phyloP scores from a whole-genome alignment of 2,329 filamentous ascomycete genomes.

The Chalaropsis ovoidea region DNA sequence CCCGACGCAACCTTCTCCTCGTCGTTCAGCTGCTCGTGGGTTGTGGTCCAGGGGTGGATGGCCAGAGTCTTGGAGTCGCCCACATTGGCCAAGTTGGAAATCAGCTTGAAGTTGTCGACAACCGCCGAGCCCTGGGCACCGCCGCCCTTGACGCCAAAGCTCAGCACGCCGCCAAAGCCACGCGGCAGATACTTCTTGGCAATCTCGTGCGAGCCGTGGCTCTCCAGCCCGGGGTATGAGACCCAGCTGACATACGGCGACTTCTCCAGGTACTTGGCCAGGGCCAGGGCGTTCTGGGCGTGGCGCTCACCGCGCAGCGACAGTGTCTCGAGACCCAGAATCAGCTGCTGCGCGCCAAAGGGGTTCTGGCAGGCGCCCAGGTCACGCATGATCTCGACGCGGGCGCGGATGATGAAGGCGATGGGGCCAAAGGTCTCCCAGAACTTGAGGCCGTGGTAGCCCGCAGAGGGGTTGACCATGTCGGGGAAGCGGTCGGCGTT shows the following conservation, averaged over 20 bases:
- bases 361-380: conserved; percentile 74
- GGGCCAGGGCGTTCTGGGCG: conserved; percentile 66
- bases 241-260: conserved; percentile 86
- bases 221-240: conserved; percentile 79
- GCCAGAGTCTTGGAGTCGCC: conserved; percentile 91
- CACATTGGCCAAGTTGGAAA: conserved; percentile 93
- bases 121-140: conserved; percentile 73
- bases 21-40: conserved; percentile 80
- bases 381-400: conserved; percentile 85
- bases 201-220: conserved; percentile 65
- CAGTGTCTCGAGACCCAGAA: conserved; percentile 83
- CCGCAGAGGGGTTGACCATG: conserved; percentile 76
- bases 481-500: conserved; percentile 79
- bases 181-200: conserved; percentile 80
- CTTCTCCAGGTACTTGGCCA: conserved; percentile 74
- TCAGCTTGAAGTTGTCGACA: conserved; percentile 88
- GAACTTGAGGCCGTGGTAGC: conserved; percentile 90
- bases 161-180: conserved; percentile 83
- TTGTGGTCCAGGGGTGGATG: conserved; percentile 92
- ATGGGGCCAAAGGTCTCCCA: conserved; percentile 81
- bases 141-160: conserved; percentile 86
- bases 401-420: conserved; percentile 72
- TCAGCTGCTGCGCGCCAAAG: conserved; percentile 83
- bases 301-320: conserved; percentile 79
- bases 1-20: conserved; percentile 72